phyloP scores from a whole-genome alignment of 495 filamentous ascomycete species.

The Cenococcum geophilum region DNA sequence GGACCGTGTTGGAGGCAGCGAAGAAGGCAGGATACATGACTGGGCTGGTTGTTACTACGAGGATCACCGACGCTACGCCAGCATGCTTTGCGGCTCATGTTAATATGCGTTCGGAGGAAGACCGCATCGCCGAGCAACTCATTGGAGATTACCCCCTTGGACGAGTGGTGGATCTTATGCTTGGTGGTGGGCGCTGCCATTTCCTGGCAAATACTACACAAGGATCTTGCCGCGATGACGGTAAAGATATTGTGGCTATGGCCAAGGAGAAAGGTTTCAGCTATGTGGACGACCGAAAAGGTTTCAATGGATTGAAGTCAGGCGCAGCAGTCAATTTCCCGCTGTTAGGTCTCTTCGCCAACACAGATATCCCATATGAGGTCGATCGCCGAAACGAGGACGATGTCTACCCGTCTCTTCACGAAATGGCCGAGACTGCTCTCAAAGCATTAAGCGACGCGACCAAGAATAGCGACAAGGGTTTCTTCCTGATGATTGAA shows the following conservation, averaged over 20 bases:
- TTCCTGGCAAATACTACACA: slow-evolving; percentile 75
- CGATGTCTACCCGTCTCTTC: slow-evolving; percentile 77
- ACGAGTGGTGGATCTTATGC: slow-evolving; percentile 78
- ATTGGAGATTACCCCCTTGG: slow-evolving; percentile 80
- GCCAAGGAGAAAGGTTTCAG: slow-evolving; percentile 72
- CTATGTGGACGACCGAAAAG: slow-evolving; percentile 63
- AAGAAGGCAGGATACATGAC: slow-evolving; percentile 87
- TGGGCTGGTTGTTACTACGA: slow-evolving; percentile 89
- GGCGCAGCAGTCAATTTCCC: slow-evolving; percentile 74
- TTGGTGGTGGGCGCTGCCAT: slow-evolving; percentile 89
- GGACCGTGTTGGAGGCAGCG: slow-evolving; percentile 90
- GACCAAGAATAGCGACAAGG: slow-evolving; percentile 76
- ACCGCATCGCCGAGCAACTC: slow-evolving; percentile 86
- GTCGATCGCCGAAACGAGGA: slow-evolving; percentile 75
- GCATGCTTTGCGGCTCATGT: slow-evolving; percentile 93
- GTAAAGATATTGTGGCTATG: slow-evolving; percentile 59
- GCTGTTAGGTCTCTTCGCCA: slow-evolving; percentile 78
- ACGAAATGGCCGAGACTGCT: slow-evolving; percentile 85
- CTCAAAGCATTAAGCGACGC: slow-evolving; percentile 72
- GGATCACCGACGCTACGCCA: slow-evolving; percentile 95
- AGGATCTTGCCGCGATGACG: slow-evolving; percentile 72
- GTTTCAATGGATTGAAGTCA: slow-evolving; percentile 69
- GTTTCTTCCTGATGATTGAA: slow-evolving; percentile 98
- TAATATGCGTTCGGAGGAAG: slow-evolving; percentile 69
- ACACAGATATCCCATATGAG: slow-evolving; percentile 81